Percentiles rank a stretch among this genome's conserved stretches.
These are phyloP conservation scores for Raffaelea deltoideospora DNA, from an alignment of 2,329 filamentous ascomycete genomes.

Conservation along the genomic window DNA sequence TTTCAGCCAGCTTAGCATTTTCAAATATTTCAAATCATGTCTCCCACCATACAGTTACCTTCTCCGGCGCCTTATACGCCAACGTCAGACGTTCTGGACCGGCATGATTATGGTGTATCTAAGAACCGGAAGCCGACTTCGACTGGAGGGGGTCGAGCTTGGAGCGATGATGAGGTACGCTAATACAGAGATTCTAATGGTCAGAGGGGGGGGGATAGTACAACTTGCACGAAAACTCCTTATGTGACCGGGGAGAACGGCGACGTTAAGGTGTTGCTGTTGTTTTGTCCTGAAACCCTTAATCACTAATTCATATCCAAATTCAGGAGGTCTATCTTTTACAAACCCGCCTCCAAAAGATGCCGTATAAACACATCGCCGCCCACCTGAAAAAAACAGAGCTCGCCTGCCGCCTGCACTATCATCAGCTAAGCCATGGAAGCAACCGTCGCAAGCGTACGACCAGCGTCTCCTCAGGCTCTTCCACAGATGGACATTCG, in stretches of 20 bases:
- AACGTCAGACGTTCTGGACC: slow-evolving; percentile 37
- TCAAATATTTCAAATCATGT: slow-evolving; percentile 22
- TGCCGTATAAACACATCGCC: slow-evolving; percentile 84
- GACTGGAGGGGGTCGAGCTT: slow-evolving; percentile 62
- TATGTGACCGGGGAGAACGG: too few species aligned
- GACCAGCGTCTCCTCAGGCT: slow-evolving; percentile 52
- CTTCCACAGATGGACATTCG: slow-evolving; percentile 36
- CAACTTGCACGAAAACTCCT: slow-evolving; percentile 24
- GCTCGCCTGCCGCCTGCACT: slow-evolving; percentile 73
- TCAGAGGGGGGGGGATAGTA: too few species aligned
- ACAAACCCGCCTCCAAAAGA: slow-evolving; percentile 71
- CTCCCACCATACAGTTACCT: slow-evolving; percentile 32
- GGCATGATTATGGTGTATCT: slow-evolving; percentile 42
- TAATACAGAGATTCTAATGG: too few species aligned
- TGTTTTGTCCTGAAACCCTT: too few species aligned
- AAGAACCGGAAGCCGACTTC: slow-evolving; percentile 55
- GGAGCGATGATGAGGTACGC: slow-evolving; percentile 81
- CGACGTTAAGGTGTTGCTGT: too few species aligned
- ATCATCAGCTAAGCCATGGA: slow-evolving; percentile 71
- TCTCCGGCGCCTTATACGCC: slow-evolving; percentile 31
- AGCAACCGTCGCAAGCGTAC: slow-evolving; percentile 67
- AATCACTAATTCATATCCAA: too few species aligned
- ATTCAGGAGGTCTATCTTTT: slow-evolving; percentile 75
- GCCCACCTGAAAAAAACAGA: slow-evolving; percentile 77
- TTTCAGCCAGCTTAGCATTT: too few species aligned